Evolutionary conservation across 2,329 filamentous ascomycete species (phyloP).

Genomic region (Hymenoscyphus infarciens): DNA sequence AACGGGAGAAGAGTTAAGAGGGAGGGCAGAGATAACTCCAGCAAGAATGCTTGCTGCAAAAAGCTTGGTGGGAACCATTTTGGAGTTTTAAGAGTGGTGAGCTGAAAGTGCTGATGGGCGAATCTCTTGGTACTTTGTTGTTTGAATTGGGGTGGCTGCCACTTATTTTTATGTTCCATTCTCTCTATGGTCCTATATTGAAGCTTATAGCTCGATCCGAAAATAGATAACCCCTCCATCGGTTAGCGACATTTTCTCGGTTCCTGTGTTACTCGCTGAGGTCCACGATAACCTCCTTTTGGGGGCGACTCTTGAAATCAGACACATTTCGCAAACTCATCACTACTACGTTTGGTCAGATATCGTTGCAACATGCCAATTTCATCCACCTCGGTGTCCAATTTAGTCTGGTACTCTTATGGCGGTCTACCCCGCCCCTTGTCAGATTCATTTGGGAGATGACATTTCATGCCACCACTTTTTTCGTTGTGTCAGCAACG

Average conservation of each 20-base stretch:
- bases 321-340: background rate
- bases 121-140: background rate
- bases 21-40: slow-evolving; percentile 1
- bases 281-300: background rate
- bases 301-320: background rate
- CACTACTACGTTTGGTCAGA: background rate
- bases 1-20: background rate
- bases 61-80: background rate
- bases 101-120: background rate
- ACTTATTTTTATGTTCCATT: background rate
- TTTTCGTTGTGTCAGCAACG: background rate
- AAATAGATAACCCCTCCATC: background rate
- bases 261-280: background rate
- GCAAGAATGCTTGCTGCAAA: background rate
- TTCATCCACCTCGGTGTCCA: background rate
- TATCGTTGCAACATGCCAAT: background rate
- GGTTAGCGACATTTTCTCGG: background rate
- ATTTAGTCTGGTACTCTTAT: background rate
- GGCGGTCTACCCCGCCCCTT: background rate
- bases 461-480: background rate
- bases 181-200: background rate
- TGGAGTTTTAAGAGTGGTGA: background rate
- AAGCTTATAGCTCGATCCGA: background rate
- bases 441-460: background rate
- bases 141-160: background rate